Percentiles rank a stretch among this genome's conserved stretches.
These are phyloP conservation scores for Apiospora pterosperma DNA, from an alignment of 2,329 filamentous ascomycete species.

Conservation along the genomic window DNA sequence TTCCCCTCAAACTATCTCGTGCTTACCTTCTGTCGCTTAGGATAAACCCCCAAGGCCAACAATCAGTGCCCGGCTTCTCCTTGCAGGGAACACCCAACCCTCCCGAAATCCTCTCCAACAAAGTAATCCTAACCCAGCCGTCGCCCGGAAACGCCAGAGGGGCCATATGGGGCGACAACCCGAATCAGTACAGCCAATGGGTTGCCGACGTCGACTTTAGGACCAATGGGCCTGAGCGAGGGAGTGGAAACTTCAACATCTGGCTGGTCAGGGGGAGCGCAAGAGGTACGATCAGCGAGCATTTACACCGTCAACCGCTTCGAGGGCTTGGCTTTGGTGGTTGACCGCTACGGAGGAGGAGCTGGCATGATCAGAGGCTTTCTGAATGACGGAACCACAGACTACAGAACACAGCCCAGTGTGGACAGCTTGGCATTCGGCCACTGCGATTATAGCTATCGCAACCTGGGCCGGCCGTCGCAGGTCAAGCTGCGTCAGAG, in stretches of 20 bases:
- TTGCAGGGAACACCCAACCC: constrained; percentile 50
- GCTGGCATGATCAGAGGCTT: constrained; percentile 86
- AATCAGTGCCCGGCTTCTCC: constrained; percentile 51
- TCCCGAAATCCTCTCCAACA: constrained; percentile 76
- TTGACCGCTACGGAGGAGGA: constrained; percentile 77
- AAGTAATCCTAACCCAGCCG: constrained; percentile 85
- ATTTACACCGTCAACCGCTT: constrained; percentile 83
- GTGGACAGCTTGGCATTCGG: constrained; percentile 89
- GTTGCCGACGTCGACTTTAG: constrained; percentile 83
- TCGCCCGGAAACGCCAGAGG: constrained; percentile 82
- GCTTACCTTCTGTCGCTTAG: constrained; percentile 9
- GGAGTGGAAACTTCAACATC: constrained; percentile 85
- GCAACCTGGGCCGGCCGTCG: constrained; percentile 83
- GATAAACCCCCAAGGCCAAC: constrained; percentile 60
- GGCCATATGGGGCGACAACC: constrained; percentile 71
- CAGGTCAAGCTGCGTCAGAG: constrained; percentile 71
- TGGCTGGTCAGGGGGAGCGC: constrained; percentile 78
- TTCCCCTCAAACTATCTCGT: constrained; percentile 1
- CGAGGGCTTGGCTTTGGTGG: constrained; percentile 82
- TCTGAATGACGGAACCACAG: constrained; percentile 82
- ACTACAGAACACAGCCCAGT: constrained; percentile 72
- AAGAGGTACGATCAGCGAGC: constrained; percentile 65
- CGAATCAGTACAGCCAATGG: constrained; percentile 68
- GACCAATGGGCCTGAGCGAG: constrained; percentile 79
- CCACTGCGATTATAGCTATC: constrained; percentile 86